Evolutionary conservation across 2,329 filamentous ascomycete genomes (phyloP), one percentile per base, ranked within the genome.

Genomic region (Stachybotrys chlorohalonatus): DNA sequence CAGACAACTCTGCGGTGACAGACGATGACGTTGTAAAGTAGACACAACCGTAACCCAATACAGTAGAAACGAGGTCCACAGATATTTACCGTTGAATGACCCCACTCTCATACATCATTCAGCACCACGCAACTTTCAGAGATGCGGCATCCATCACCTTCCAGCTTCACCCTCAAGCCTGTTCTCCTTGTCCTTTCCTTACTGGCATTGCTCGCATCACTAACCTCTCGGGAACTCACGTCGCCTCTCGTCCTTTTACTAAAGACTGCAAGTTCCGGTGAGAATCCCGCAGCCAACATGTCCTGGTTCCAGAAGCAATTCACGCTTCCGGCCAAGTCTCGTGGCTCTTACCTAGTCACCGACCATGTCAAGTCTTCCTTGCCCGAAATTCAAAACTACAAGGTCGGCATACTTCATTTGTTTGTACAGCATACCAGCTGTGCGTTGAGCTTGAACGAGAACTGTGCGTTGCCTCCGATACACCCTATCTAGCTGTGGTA

Each of bases 381-480:
- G 1, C 92, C 93, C 5, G 91, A 96, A 72, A 81, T 97, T 60
- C 78, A 79, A 56, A 70, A 82, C 60, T 96, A 95, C 81, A 93
- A 93, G 70, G 83, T 94, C 62, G 91, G 91, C 49, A 73, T 95
- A 57, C 75, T 97, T 58, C 85, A 96, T 69, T 79, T 99, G 50
- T 99, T 97, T 70, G 80, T 97, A 54, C 93, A 99, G 74, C 94
- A 99, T 74, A 99, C 94, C 6, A 90, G 85, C 65, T 96, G 91
- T 72, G 94, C 89, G 11, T 79, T 99, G 53, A 89, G 84, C 57
- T 75, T 99, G 64, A 99, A 99, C 68, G 94, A 99, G 80, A 97
- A 97, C 74, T 86, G 82, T 73, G 58, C 52, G 68, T 24, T 24
- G 24, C 24, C 24, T 24, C 24, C 24, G 24, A 24, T 24, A 4